phyloP scores from a whole-genome alignment of 176 grass and related monocot species.

The Dactylis glomerata region DNA sequence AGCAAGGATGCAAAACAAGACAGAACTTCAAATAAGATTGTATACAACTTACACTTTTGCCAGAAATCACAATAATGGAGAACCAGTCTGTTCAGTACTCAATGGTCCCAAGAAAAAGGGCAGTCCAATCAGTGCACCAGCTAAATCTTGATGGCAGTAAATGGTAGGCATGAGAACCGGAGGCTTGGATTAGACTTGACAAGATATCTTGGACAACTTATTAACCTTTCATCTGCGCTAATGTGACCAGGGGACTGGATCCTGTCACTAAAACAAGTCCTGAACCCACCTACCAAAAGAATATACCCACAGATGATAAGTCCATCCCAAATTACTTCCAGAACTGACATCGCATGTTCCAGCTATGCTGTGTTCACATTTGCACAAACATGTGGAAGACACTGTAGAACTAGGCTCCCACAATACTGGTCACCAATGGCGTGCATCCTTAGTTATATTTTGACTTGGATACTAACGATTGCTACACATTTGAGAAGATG shows the following conservation, averaged over 20 bases:
- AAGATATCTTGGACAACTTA: conserved; percentile 6
- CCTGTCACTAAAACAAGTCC: conserved; percentile 25
- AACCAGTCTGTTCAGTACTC: conserved; percentile 35
- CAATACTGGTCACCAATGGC: background rate
- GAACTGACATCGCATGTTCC: conserved; percentile 18
- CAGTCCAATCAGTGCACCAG: conserved; percentile 37
- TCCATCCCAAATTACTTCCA: background rate
- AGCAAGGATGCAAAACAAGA: conserved; percentile 27
- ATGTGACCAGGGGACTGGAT: conserved; percentile 5
- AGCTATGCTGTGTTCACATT: conserved; percentile 27
- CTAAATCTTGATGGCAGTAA: conserved; percentile 33
- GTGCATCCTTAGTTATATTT: background rate
- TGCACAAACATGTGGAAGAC: conserved; percentile 33
- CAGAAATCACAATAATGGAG: conserved; percentile 66
- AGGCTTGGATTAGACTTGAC: conserved; percentile 28
- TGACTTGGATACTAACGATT: background rate
- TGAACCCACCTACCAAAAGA: conserved; percentile 21
- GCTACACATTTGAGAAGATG: background rate
- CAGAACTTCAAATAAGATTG: conserved; percentile 44
- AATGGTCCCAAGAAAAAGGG: conserved; percentile 38
- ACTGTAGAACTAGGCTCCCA: background rate
- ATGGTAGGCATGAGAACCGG: conserved; percentile 32
- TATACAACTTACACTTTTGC: conserved; percentile 30
- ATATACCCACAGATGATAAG: conserved; percentile 39
- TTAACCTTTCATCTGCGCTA: conserved; percentile 13